Evolutionary conservation across 352 stramenopile species (phyloP).

Genomic region (Pythium scleroteichum): DNA sequence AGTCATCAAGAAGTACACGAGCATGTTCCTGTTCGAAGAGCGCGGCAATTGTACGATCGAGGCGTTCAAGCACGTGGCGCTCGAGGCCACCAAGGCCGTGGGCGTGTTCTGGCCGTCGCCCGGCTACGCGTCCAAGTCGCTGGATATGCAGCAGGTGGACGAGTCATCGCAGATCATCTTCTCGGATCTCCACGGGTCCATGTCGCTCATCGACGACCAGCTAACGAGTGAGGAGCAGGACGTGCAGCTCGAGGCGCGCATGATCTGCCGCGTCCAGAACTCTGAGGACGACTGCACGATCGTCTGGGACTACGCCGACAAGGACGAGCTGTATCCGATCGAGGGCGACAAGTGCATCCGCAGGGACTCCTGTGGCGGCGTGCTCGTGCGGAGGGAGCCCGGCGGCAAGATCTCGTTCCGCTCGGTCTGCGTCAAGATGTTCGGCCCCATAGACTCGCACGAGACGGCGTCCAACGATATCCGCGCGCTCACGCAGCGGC

Average conservation of each 20-base stretch:
- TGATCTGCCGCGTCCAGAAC: conserved; percentile 49
- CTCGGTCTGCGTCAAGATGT: conserved; percentile 61
- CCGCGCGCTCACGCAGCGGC: conserved; percentile 33
- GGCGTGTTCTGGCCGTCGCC: conserved; percentile 59
- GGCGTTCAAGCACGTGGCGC: conserved; percentile 40
- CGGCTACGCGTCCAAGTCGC: conserved; percentile 35
- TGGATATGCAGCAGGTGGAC: conserved; percentile 39
- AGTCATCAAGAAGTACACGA: conserved; percentile 70
- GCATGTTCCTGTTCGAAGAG: conserved; percentile 63
- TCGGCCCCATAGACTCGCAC: conserved; percentile 37
- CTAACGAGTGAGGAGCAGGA: conserved; percentile 20
- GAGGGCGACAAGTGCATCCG: conserved; percentile 33
- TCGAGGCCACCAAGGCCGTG: conserved; percentile 48
- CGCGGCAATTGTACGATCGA: conserved; percentile 37
- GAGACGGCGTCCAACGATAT: conserved; percentile 36
- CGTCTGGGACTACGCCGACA: conserved; percentile 69
- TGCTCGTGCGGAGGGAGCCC: conserved; percentile 43
- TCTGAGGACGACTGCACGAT: conserved; percentile 39
- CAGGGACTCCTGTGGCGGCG: conserved; percentile 51
- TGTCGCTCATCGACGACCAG: conserved; percentile 39
- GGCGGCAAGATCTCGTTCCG: conserved; percentile 56
- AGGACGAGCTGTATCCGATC: conserved; percentile 53
- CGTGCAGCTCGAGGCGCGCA: conserved; percentile 58
- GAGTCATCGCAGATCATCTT: conserved; percentile 47
- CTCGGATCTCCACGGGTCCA: conserved; percentile 38